Evolutionary conservation across 768 basidiomycete species (phyloP).

Genomic region (Lentinus tigrinus): DNA sequence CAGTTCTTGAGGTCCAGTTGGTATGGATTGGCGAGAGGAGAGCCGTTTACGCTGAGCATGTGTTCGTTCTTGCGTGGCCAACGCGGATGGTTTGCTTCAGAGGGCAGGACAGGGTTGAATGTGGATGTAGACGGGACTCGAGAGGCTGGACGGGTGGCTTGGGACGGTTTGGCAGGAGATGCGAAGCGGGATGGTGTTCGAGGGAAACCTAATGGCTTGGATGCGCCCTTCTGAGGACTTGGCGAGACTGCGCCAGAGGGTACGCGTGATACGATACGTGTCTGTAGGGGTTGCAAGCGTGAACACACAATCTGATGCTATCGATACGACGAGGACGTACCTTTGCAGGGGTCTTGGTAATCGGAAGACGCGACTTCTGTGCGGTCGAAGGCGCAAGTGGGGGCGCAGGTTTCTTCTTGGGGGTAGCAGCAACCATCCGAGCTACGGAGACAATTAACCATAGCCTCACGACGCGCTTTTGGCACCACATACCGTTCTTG

Average conservation of each 20-base stretch:
- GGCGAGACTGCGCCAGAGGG: constrained; percentile 30
- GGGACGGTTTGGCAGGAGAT: constrained; percentile 45
- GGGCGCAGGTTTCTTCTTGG: constrained; percentile 48
- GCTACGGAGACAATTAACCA: constrained; percentile 32
- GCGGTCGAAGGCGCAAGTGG: constrained; percentile 54
- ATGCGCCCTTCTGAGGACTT: constrained; percentile 34
- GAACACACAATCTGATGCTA: not conserved
- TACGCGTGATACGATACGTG: constrained; percentile 28
- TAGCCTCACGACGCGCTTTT: not conserved
- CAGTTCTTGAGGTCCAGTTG: constrained; percentile 65
- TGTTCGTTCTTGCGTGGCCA: constrained; percentile 73
- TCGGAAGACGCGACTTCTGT: constrained; percentile 40
- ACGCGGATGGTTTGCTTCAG: constrained; percentile 41
- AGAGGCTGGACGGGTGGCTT: constrained; percentile 18
- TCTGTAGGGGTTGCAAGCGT: constrained; percentile 16
- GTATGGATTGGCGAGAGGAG: constrained; percentile 78
- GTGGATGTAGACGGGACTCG: constrained; percentile 56
- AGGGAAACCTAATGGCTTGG: constrained; percentile 27
- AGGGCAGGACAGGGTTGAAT: constrained; percentile 71
- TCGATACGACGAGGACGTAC: constrained; percentile 16
- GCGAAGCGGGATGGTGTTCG: constrained; percentile 38
- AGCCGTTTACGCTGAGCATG: constrained; percentile 81
- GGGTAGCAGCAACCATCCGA: constrained; percentile 46
- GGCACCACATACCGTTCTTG: constrained; percentile 55
- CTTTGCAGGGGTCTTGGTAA: constrained; percentile 31